phyloP scores from a whole-genome alignment of 1,139 yeast genomes.

The Yamadazyma pseudoaaseri region DNA sequence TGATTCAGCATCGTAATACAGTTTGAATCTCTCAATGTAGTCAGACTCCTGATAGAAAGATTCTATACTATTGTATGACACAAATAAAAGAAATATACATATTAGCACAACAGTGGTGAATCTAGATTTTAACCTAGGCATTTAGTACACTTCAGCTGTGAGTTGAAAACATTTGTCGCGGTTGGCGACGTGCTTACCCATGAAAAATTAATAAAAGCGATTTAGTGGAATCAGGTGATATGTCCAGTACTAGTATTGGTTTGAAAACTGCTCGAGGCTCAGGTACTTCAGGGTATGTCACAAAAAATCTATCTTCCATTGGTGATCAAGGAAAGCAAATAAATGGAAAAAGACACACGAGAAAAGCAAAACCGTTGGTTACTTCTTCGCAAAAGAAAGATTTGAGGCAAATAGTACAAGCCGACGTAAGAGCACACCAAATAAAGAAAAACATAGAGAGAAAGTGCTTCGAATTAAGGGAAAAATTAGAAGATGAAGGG shows the following conservation, averaged over 20 bases:
- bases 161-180: too few relatives aligned
- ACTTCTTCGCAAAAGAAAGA: too few relatives aligned
- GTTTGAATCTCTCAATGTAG: constrained; percentile 1
- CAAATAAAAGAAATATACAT: constrained; percentile 1
- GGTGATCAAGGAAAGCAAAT: constrained; percentile 10
- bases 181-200: too few relatives aligned
- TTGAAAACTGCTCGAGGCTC: constrained; percentile 56
- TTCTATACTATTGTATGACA: neutral
- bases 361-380: too few relatives aligned
- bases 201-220: too few relatives aligned
- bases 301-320: constrained; percentile 42
- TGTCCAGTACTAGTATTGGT: too few relatives aligned
- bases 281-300: constrained; percentile 72
- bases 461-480: constrained; percentile 54
- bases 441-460: constrained; percentile 54
- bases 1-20: neutral
- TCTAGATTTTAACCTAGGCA: constrained; percentile 7
- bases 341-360: constrained; percentile 17
- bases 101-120: neutral
- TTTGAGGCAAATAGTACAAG: too few relatives aligned
- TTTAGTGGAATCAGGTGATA: too few relatives aligned
- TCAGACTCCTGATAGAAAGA: constrained; percentile 1
- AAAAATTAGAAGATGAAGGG: constrained; percentile 52
- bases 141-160: too few relatives aligned
- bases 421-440: too few relatives aligned